Conservation (phyloP, 2,329 filamentous ascomycete species). For the Clarireedia monteithiana region DNA sequence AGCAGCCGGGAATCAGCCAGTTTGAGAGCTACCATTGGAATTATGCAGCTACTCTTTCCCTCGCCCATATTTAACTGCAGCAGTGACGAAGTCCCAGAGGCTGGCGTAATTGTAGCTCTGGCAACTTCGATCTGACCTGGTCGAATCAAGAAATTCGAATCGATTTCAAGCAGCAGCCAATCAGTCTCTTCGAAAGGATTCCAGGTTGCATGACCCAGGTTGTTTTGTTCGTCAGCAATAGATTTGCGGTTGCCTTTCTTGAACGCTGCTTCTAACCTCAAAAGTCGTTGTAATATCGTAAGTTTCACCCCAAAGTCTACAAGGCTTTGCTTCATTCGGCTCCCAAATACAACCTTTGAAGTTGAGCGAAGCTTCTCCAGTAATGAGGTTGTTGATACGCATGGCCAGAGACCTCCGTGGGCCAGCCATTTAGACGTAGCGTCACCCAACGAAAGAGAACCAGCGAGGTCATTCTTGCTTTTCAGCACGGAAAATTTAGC, state of each 20-base stretch:
- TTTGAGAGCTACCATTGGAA: conserved; percentile 41
- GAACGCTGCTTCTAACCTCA: conserved; percentile 34
- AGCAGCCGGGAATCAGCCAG: conserved; percentile 38
- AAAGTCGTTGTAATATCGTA: conserved; percentile 35
- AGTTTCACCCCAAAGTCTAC: conserved; percentile 34
- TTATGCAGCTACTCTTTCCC: conserved; percentile 51
- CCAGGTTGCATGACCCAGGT: conserved; percentile 34
- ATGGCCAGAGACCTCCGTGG: conserved; percentile 35
- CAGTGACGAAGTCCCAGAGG: conserved; percentile 46
- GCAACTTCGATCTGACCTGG: conserved; percentile 56
- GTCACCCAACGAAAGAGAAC: conserved; percentile 8
- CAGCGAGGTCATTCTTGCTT: background rate
- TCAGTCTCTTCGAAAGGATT: conserved; percentile 40
- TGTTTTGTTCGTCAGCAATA: conserved; percentile 31
- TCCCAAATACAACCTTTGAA: conserved; percentile 23
- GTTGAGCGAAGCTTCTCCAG: conserved; percentile 36
- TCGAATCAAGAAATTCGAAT: conserved; percentile 54
- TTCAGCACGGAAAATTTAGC: background rate
- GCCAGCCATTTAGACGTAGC: conserved; percentile 31
- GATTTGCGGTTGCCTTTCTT: conserved; percentile 27
- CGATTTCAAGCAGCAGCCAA: conserved; percentile 61
- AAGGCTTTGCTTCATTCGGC: conserved; percentile 31
- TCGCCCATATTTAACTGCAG: conserved; percentile 63
- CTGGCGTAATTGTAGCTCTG: conserved; percentile 48
- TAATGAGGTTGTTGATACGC: conserved; percentile 32